phyloP scores from a whole-genome alignment of 2,329 filamentous ascomycete species.

The Neurospora crassa region DNA sequence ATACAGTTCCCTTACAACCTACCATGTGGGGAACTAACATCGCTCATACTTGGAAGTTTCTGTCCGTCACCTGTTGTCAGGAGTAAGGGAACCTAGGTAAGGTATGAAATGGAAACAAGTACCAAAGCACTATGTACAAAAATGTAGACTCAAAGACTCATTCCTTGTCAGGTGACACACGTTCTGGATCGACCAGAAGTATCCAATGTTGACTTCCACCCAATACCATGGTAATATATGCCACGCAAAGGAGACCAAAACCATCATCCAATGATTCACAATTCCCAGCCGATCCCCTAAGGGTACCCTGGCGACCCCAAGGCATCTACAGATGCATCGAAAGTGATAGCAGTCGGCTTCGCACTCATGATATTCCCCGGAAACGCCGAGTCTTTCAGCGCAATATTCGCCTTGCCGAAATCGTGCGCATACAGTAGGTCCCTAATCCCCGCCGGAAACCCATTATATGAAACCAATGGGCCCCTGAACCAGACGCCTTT shows the following conservation, averaged over 20 bases:
- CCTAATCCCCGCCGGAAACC: conserved; percentile 19
- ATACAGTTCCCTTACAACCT: neutral
- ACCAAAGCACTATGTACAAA: no score
- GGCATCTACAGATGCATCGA: conserved; percentile 16
- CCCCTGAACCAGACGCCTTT: conserved; percentile 26
- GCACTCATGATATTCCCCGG: conserved; percentile 11
- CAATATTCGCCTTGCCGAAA: conserved; percentile 18
- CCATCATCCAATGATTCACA: neutral
- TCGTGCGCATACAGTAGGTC: conserved; percentile 17
- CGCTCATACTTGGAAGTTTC: no score
- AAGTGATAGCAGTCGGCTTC: conserved; percentile 12
- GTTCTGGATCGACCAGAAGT: no score
- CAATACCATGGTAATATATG: no score
- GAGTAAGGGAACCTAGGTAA: neutral
- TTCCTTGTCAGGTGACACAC: no score
- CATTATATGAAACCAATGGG: conserved; percentile 23
- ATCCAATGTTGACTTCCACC: no score
- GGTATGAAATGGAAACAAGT: neutral
- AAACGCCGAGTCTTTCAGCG: conserved; percentile 16
- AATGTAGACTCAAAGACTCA: no score
- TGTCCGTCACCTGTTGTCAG: neutral
- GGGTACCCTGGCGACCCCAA: conserved; percentile 13
- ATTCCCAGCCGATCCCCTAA: neutral
- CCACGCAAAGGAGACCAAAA: neutral
- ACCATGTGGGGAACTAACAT: no score